Evolutionary conservation across 306 rosid genomes (phyloP).

Genomic region (Prunus mongolica): DNA sequence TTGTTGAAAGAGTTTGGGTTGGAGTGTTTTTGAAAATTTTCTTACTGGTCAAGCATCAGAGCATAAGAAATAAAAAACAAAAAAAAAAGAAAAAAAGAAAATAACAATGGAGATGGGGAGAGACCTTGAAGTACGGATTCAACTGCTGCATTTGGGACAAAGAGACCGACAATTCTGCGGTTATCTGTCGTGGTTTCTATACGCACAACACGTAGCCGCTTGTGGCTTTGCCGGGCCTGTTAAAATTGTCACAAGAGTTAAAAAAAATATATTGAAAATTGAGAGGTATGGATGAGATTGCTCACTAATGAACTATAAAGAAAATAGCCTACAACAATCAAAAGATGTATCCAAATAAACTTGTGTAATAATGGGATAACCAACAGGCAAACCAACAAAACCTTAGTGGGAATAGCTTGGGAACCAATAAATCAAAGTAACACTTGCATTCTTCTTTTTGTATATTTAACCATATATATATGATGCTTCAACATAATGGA

Average conservation of each 20-base stretch:
- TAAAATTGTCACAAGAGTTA: slow-evolving; percentile 15
- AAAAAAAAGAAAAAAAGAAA: neutral
- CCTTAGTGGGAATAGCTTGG: neutral
- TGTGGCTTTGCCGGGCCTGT: slow-evolving; percentile 88
- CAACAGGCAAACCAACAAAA: neutral
- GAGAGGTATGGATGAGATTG: neutral
- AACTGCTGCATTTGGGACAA: slow-evolving; percentile 91
- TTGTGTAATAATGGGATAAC: neutral
- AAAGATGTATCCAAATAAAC: neutral
- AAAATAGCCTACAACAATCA: neutral
- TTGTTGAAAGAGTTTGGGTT: neutral
- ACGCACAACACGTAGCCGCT: slow-evolving; percentile 90
- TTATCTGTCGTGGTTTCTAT: slow-evolving; percentile 78
- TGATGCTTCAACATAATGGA: too few relatives aligned
- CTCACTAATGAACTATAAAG: neutral
- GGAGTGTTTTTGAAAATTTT: neutral
- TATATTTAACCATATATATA: too few relatives aligned
- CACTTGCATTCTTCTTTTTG: too few relatives aligned
- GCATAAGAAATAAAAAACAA: neutral
- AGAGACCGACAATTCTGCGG: slow-evolving; percentile 84
- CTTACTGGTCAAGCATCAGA: neutral
- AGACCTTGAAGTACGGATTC: slow-evolving; percentile 92
- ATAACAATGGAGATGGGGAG: neutral
- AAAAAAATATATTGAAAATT: neutral
- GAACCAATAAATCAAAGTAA: neutral